Base-by-base conservation (phyloP, 202 grass and related monocot species). In the Carex arenaria region DNA sequence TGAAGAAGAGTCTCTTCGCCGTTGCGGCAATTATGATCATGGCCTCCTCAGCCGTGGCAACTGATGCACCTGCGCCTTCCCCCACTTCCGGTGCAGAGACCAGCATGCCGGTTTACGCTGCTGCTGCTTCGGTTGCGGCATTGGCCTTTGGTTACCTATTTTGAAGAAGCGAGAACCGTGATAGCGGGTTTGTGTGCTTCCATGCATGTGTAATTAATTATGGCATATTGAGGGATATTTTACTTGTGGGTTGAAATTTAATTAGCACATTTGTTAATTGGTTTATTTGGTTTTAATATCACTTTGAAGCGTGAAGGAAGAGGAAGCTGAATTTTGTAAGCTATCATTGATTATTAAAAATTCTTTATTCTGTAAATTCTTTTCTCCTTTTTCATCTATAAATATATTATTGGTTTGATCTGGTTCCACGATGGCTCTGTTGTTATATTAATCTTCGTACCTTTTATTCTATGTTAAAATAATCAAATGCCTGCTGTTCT, bases 81-180 rank as follows among this genome's bases (percentile, higher is more conserved):
- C 80, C 80, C 23, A 82, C 80, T 11, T 82, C 80, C 4, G 64
- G 80, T 34, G 80, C 80, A 82, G 68, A 64, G 2, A 68, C 80
- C 60, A 56, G 23, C 43, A 10, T 69, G n/a, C 80, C 63, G 0
- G 38, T 67, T 13, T 82, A 32, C 7, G 43, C 80, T 14, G 80
- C 61, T 82, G 61, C 62, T 11, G 80, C 62, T 56, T 82, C 80
- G 15, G 63, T 51, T 38, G 80, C 64, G 1, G 80, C 80, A 38
- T 64, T 82, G 20, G 80, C 80, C 28, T 82, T 82, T 1, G 62
- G 80, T 68, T 82, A 82, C 64, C 43, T 82, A 22, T 68, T 82
- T 68, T 82, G 73, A 82, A 69, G 62, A 26, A 61, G 19, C 5
- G 7, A 64, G 40, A 18, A 22, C 7, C 30, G 11, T 14, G 17